phyloP scores from a whole-genome alignment of 2,329 filamentous ascomycete genomes.

The Penicillium sp. region DNA sequence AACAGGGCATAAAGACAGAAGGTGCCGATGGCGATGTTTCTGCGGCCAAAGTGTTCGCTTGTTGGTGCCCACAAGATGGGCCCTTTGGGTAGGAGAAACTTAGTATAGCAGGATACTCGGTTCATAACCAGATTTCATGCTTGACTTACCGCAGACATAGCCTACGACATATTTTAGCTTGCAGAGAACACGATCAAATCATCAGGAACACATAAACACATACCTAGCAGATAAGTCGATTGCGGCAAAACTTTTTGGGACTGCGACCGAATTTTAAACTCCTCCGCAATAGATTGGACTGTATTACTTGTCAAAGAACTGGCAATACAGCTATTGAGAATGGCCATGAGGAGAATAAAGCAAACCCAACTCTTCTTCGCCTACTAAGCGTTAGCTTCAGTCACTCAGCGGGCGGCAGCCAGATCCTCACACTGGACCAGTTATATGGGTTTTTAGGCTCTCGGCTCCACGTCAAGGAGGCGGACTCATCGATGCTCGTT shows the following conservation, averaged over 20 bases:
- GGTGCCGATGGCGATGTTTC: constrained; percentile 51
- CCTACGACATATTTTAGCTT: constrained; percentile 28
- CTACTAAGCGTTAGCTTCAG: background rate
- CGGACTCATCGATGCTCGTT: no score
- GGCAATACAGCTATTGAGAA: constrained; percentile 9
- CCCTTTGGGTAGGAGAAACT: background rate
- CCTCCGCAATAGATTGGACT: background rate
- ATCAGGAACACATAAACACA: constrained; percentile 12
- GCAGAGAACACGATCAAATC: no score
- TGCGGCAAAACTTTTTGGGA: background rate
- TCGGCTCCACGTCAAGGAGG: no score
- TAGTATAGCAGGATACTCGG: background rate
- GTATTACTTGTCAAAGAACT: constrained; percentile 6
- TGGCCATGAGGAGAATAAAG: background rate
- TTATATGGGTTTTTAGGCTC: no score
- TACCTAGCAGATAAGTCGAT: constrained; percentile 35
- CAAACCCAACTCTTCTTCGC: background rate
- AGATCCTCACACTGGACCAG: no score
- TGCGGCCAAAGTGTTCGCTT: constrained; percentile 46
- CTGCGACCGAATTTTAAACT: background rate
- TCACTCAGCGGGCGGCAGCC: no score
- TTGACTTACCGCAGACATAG: constrained; percentile 37
- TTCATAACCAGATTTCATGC: no score
- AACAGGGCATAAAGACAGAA: constrained; percentile 48
- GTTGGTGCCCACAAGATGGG: constrained; percentile 30